Conservation (phyloP, 352 stramenopile species). For the Phytopythium delawarense region DNA sequence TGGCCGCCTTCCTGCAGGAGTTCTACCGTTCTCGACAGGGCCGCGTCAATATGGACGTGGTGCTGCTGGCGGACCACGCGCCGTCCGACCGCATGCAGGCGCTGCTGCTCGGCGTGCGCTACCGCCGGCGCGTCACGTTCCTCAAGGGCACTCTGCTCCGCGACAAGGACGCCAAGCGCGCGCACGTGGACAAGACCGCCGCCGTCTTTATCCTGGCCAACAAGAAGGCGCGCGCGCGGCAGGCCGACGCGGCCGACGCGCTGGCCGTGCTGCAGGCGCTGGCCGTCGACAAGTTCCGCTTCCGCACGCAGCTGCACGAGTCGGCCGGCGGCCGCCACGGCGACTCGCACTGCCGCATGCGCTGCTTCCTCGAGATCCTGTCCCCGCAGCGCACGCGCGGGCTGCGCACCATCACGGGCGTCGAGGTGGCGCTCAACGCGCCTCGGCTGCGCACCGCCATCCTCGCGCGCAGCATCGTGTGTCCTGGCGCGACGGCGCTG, state of each 20-base stretch:
- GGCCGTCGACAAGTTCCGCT: slow-evolving; percentile 45
- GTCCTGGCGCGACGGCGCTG: slow-evolving; percentile 41
- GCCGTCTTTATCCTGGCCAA: slow-evolving; percentile 57
- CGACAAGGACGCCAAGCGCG: slow-evolving; percentile 46
- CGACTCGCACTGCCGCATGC: slow-evolving; percentile 10
- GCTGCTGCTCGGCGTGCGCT: slow-evolving; percentile 40
- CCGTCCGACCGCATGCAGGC: slow-evolving; percentile 30
- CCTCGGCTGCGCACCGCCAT: slow-evolving; percentile 41
- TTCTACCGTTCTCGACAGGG: slow-evolving; percentile 56
- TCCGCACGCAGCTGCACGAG: slow-evolving; percentile 16
- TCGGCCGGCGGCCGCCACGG: not conserved
- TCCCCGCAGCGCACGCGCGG: slow-evolving; percentile 38
- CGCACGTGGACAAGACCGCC: slow-evolving; percentile 34
- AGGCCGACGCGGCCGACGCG: slow-evolving; percentile 34
- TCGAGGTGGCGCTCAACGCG: slow-evolving; percentile 48
- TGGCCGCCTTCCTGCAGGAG: slow-evolving; percentile 49
- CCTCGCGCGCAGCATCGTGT: slow-evolving; percentile 43
- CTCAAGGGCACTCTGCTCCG: slow-evolving; percentile 50
- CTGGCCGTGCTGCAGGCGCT: slow-evolving; percentile 54
- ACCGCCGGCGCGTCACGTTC: slow-evolving; percentile 43
- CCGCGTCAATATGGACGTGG: slow-evolving; percentile 60
- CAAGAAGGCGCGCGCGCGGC: slow-evolving; percentile 29
- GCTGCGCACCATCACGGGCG: slow-evolving; percentile 44
- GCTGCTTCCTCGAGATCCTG: slow-evolving; percentile 53
- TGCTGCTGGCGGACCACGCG: slow-evolving; percentile 35